Evolutionary conservation across 768 basidiomycete species (phyloP), one percentile per base, ranked within the genome.

Genomic region (Astraeus odoratus): DNA sequence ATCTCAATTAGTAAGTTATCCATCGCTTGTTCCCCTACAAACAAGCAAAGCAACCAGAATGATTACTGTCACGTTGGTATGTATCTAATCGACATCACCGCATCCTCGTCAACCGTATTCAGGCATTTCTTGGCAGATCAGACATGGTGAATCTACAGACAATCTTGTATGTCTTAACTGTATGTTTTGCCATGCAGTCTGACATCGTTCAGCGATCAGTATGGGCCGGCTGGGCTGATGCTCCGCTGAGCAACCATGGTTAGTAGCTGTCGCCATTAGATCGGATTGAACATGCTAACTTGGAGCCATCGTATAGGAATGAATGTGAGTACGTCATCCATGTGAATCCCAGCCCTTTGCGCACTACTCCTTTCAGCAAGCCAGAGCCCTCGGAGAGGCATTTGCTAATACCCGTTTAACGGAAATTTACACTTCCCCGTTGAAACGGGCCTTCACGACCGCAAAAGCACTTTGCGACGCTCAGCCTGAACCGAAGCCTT

Each of bases 161-260:
- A 90, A 90, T 53, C 50, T 81, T 57, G 86, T 84, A 39, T 38
- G 77, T 57, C 13, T 20, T n/a, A 3, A 18, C 7, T 26, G 8
- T 1, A 18, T 4, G 49, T 26, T 23, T 5, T 16, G 12, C 2
- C 19, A 13, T 37, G 27, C 22, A 8, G 31, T 5, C 9, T 33
- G 16, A 41, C 8, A 45, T 37, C 4, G 8, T 34, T 8, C 43
- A 77, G 76, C 68, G 57, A 50, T 51, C 61, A 22, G 60, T 83
- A 4, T 87, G 86, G 85, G 83, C 86, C 33, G 87, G 87, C 5
- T 83, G 81, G 74, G 74, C 69, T 48, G 84, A 91, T 61, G 76
- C 86, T 9, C 74, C 80, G 1, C 67, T 91, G 13, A 80, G 82
- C 16, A 84, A 82, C 51, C 83, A 88, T 55, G 87, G 87, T 83